Percentiles rank a stretch among this genome's conserved stretches.
Conservation (phyloP, 768 basidiomycete genomes). For the Naganishia vaughanmartiniae region DNA sequence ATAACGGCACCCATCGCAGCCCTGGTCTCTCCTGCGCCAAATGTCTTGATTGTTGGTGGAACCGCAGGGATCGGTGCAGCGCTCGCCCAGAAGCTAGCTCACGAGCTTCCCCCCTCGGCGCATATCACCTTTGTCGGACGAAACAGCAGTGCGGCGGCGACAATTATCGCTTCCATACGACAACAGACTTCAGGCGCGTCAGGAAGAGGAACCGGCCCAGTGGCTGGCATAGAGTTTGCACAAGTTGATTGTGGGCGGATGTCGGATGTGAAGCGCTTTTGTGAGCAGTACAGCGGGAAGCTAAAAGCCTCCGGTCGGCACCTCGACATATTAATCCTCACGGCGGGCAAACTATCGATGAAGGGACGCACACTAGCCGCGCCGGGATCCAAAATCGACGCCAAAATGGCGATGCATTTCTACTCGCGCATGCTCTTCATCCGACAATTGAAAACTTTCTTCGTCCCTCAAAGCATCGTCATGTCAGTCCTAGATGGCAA, state of each 20-base stretch:
- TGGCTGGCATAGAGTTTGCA: constrained; percentile 17
- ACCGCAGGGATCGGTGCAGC: constrained; percentile 21
- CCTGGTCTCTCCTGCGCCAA: background rate
- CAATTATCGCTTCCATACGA: background rate
- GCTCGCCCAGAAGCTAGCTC: constrained; percentile 24
- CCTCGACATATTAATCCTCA: constrained; percentile 28
- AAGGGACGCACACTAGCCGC: constrained; percentile 23
- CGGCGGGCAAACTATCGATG: constrained; percentile 27
- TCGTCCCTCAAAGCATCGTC: constrained; percentile 22
- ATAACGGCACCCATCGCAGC: constrained; percentile 2
- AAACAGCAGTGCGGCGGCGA: constrained; percentile 1
- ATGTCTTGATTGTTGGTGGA: constrained; percentile 21
- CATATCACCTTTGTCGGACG: constrained; percentile 31
- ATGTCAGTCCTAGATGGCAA: constrained; percentile 31
- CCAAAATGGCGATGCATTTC: constrained; percentile 31
- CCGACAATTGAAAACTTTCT: constrained; percentile 12
- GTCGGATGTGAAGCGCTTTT: constrained; percentile 32
- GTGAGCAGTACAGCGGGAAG: constrained; percentile 4
- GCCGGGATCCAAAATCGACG: constrained; percentile 21
- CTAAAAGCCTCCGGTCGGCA: background rate
- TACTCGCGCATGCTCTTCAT: constrained; percentile 32
- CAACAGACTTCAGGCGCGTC: background rate
- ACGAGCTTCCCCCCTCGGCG: background rate
- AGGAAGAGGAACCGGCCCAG: too few species aligned
- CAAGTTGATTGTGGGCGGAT: constrained; percentile 25